Base-by-base conservation (phyloP, 495 filamentous ascomycete species). In the Aspergillus panamensis region DNA sequence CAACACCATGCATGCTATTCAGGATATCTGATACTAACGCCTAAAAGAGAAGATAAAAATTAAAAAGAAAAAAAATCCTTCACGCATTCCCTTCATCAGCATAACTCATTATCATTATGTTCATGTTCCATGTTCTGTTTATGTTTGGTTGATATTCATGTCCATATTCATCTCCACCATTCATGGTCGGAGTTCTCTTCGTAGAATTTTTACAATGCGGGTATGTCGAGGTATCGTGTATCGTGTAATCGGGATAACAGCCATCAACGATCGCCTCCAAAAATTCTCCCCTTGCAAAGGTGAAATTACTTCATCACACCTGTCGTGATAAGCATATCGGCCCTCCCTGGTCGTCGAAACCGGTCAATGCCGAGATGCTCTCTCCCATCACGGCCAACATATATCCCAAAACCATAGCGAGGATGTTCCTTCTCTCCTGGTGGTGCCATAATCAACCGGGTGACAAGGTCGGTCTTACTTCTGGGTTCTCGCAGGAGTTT, bases 361-460 rank as follows among this genome's bases (percentile, higher is more conserved):
- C 84, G 76, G 64, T 89, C 87, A 64, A 90, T 80, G 0, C 87
- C 87, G 30, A 86, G 66, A 69, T 85, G 83, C 65, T 88, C 84
- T 43, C 72, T 77, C 12, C 82, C 84, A 66, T 89, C 83, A 32
- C 80, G 71, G 0, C 85, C 85, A 13, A 77, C 65, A 63, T 81
- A 84, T 9, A 85, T 73, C 0, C 85, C 86, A 63, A 89, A 87
- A 0, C 77, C 83, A 64, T 84, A 90, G 53, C 68, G 70, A 5
- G 81, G 74, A 25, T 74, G 68, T 42, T 72, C 66, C 29, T 73
- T 73, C 49, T 82, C 81, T 2, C 78, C 77, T 1, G 74, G 73
- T 2, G 75, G 74, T 0, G 73, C 68, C 17, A 78, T 69, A 54
- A 87, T 74, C 32, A 89, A 65, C 20, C 85, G 75, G 0, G 84